Evolutionary conservation across 2,329 filamentous ascomycete species (phyloP), one percentile per base, ranked within the genome.

Genomic region (Exophiala spinifera): DNA sequence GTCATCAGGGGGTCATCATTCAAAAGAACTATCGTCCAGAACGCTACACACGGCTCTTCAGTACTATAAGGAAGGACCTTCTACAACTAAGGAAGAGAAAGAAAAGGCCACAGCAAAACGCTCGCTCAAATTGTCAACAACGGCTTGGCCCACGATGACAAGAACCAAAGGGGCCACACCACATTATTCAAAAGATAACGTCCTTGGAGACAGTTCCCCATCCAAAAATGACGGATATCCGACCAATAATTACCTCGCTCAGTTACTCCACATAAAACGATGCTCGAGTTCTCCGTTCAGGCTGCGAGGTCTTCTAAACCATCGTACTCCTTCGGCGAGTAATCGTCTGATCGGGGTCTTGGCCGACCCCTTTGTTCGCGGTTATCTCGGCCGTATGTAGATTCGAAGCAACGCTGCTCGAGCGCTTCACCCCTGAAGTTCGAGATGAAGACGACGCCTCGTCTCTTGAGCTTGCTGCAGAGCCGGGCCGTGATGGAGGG

Each of bases 341-440:
- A 19, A 19, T 19, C 36, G 36, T 10, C 36, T 19, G 14, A n/a
- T 39, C 36, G n/a, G 36, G 14, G 11, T n/a, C 17, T n/a, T n/a
- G 36, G 4, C n/a, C 11, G 36, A 11, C 40, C 33, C 36, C 20
- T 17, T 39, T 17, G n/a, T 28, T 34, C 20, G 34, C n/a, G 13
- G 34, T 20, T 31, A 10, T 31, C 23, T 31, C 14, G 14, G 34
- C 44, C 45, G 37, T 8, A 49, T 7, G 10, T 31, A 31, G 28
- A 19, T 53, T 59, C 7, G 47, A 53, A 28, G 39, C 50, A 21
- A 55, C 52, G 50, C 57, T 60, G 21, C 40, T 48, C 10, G 56
- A 54, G 19, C 51, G 51, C 54, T 56, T 61, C 17, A 53, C 14
- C 7, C 48, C 46, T 34, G 49, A 42, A 6, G 15, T 21, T 10